Conservation (phyloP, 2,329 filamentous ascomycete species). For the Stagonosporopsis tanaceti region DNA sequence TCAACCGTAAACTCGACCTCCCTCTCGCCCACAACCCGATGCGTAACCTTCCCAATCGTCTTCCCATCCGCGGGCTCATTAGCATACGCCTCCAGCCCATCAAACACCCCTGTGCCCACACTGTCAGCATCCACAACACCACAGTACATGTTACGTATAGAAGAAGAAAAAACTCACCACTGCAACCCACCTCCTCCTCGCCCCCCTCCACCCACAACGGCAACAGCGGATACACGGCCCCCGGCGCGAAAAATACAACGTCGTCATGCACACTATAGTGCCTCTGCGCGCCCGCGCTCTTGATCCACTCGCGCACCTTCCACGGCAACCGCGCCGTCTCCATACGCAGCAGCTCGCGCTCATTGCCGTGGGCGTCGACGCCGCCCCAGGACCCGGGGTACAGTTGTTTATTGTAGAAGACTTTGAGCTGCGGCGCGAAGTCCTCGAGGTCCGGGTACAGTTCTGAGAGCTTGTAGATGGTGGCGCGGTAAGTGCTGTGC, state of each 20-base stretch:
- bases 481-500: conserved; percentile 31
- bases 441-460: conserved; percentile 45
- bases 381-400: conserved; percentile 64
- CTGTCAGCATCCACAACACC: conserved; percentile 19
- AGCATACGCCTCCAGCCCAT: conserved; percentile 42
- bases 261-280: conserved; percentile 53
- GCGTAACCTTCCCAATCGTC: conserved; percentile 39
- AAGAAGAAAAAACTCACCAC: conserved; percentile 42
- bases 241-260: conserved; percentile 62
- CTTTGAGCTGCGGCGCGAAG: conserved; percentile 45
- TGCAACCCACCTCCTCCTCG: conserved; percentile 53
- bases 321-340: conserved; percentile 55
- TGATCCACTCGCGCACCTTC: conserved; percentile 57
- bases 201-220: conserved; percentile 59
- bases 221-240: conserved; percentile 59
- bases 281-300: conserved; percentile 52
- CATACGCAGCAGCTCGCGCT: conserved; percentile 60
- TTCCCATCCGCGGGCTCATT: conserved; percentile 41
- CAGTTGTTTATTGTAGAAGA: conserved; percentile 47
- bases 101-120: conserved; percentile 33
- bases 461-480: conserved; percentile 42
- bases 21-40: conserved; percentile 33
- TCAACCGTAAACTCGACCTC: conserved; percentile 44
- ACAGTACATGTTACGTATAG: too few relatives aligned
- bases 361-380: conserved; percentile 60